Conservation (phyloP, 345 rosid genomes). For the Gossypium raimondii region DNA sequence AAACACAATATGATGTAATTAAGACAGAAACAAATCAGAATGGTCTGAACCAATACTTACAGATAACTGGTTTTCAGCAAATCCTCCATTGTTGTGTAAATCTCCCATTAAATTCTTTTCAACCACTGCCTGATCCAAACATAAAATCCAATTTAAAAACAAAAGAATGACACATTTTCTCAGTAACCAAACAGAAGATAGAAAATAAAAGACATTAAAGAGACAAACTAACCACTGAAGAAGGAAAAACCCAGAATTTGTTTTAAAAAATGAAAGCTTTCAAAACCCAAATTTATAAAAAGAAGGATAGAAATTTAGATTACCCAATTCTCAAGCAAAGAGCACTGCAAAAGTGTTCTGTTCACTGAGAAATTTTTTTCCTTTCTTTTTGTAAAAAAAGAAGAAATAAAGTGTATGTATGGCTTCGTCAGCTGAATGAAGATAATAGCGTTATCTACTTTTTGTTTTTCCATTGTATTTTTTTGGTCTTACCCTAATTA, state of each 20-base stretch:
- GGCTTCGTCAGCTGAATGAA: conserved; percentile 26
- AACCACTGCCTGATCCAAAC: conserved; percentile 15
- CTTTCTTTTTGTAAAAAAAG: not conserved
- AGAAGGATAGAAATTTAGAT: conserved; percentile 10
- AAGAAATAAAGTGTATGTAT: not conserved
- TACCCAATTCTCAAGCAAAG: conserved; percentile 21
- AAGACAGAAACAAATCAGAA: not conserved
- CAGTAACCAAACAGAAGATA: not conserved
- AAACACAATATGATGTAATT: not conserved
- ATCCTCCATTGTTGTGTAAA: conserved; percentile 23
- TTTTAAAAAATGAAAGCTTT: conserved; percentile 3
- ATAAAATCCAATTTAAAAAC: conserved; percentile 1
- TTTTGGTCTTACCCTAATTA: conserved; percentile 4
- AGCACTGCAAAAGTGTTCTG: not conserved
- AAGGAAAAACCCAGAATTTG: conserved; percentile 14
- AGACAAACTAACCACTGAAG: conserved; percentile 21
- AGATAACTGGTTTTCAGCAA: conserved; percentile 19
- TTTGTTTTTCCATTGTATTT: not conserved
- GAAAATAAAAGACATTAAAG: not conserved
- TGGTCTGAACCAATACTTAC: conserved; percentile 28
- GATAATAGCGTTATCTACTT: conserved; percentile 26
- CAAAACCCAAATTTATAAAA: conserved; percentile 22
- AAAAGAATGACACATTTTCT: not conserved
- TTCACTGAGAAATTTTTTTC: not conserved
- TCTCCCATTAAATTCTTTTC: conserved; percentile 38